Evolutionary conservation across 805 yeast genomes (phyloP).

Genomic region (Saturnispora saitoi): DNA sequence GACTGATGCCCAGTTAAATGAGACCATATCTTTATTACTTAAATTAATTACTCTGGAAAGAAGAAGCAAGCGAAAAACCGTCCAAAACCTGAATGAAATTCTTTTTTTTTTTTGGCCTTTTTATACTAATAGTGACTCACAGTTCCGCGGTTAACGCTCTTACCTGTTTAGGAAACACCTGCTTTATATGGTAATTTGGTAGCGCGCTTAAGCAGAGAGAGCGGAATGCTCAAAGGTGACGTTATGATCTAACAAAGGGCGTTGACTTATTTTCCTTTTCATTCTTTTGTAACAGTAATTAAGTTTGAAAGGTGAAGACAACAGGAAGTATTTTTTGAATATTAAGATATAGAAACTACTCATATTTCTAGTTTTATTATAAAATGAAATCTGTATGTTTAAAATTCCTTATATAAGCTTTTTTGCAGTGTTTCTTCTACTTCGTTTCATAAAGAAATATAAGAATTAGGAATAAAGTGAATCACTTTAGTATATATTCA

Average conservation of each 20-base stretch:
- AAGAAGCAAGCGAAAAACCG: not conserved
- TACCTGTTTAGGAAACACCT: slow-evolving; percentile 16
- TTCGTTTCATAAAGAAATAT: too few species aligned
- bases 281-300: too few species aligned
- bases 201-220: slow-evolving; percentile 9
- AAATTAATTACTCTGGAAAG: not conserved
- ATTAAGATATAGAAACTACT: too few species aligned
- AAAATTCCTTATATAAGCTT: too few species aligned
- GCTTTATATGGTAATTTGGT: slow-evolving; percentile 12
- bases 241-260: not conserved
- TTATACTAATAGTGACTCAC: slow-evolving; percentile 16
- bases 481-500: too few species aligned
- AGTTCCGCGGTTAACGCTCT: slow-evolving; percentile 28
- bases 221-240: not conserved
- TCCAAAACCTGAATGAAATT: not conserved
- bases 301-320: too few species aligned
- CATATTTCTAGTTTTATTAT: too few species aligned
- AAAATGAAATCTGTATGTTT: too few species aligned
- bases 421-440: too few species aligned
- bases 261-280: not conserved
- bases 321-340: not conserved
- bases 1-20: slow-evolving; percentile 9
- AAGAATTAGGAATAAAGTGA: too few species aligned
- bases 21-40: not conserved
- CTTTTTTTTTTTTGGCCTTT: slow-evolving; percentile 2